These are phyloP conservation scores for Pestalotiopsis sp. DNA, from an alignment of 2,329 filamentous ascomycete species.

Conservation along the genomic window DNA sequence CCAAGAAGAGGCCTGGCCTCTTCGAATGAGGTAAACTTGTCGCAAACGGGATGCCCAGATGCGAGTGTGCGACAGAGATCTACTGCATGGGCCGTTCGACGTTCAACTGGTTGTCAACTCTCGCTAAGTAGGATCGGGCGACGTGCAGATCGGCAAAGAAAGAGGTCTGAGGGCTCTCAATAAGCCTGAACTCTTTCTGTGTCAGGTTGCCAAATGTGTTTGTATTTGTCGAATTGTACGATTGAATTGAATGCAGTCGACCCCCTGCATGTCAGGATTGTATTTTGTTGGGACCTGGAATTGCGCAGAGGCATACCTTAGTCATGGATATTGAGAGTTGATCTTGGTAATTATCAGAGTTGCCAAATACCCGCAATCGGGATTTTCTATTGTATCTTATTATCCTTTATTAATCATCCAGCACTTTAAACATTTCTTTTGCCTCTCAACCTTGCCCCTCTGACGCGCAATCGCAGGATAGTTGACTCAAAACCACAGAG, in stretches of 20 bases:
- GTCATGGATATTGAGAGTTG: too few species aligned
- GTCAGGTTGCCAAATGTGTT: neutral
- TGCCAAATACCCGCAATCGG: too few species aligned
- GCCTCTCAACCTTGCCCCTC: neutral
- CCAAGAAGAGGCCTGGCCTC: neutral
- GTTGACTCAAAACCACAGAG: neutral
- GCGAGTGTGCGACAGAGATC: neutral
- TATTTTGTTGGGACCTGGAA: neutral
- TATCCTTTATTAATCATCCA: too few species aligned
- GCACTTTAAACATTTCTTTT: too few species aligned
- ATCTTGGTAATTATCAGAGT: too few species aligned
- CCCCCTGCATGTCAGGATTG: neutral
- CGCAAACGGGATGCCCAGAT: neutral
- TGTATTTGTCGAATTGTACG: neutral
- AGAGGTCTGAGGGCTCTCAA: neutral
- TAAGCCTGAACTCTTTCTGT: neutral
- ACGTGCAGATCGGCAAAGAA: constrained; percentile 3
- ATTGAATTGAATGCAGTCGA: neutral
- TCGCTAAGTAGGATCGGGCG: neutral
- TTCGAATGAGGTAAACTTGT: neutral
- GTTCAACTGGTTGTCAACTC: neutral
- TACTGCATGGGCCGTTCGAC: neutral
- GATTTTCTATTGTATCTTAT: too few species aligned
- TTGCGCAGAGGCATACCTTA: too few species aligned
- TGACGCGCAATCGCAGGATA: neutral